Percentiles rank a stretch among this genome's conserved stretches.
phyloP scores from a whole-genome alignment of 371 early-diverging fungal species.

The Rhizopus sp. region DNA sequence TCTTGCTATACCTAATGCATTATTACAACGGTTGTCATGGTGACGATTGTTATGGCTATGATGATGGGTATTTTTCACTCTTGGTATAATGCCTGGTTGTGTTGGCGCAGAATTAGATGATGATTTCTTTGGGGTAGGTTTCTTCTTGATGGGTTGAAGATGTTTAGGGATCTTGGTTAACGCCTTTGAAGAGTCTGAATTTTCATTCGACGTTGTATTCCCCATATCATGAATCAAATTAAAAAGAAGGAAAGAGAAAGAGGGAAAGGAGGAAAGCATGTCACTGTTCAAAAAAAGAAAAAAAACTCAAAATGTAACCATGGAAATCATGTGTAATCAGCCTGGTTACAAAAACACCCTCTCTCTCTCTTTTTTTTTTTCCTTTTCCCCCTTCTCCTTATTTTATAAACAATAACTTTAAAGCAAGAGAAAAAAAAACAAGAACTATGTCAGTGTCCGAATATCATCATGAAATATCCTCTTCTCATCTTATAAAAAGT shows the following conservation, averaged over 20 bases:
- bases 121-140: constrained; percentile 10
- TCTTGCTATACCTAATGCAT: background rate
- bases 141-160: constrained; percentile 18
- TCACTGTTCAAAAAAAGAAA: background rate
- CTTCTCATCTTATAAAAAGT: constrained; percentile 2
- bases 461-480: background rate
- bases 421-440: background rate
- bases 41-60: background rate
- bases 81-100: background rate
- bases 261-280: background rate
- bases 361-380: constrained; percentile 4
- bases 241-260: constrained; percentile 1
- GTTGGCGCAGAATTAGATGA: background rate
- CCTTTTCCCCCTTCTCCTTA: background rate
- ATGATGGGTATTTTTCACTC: background rate
- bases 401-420: background rate
- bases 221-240: background rate
- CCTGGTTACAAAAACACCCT: background rate
- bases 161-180: constrained; percentile 18
- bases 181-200: background rate
- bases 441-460: constrained; percentile 1
- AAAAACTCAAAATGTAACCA: background rate
- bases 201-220: background rate
- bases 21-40: background rate
- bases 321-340: background rate